Evolutionary conservation across 2,329 filamentous ascomycete species (phyloP).

Genomic region (Aspergillus cejpii): DNA sequence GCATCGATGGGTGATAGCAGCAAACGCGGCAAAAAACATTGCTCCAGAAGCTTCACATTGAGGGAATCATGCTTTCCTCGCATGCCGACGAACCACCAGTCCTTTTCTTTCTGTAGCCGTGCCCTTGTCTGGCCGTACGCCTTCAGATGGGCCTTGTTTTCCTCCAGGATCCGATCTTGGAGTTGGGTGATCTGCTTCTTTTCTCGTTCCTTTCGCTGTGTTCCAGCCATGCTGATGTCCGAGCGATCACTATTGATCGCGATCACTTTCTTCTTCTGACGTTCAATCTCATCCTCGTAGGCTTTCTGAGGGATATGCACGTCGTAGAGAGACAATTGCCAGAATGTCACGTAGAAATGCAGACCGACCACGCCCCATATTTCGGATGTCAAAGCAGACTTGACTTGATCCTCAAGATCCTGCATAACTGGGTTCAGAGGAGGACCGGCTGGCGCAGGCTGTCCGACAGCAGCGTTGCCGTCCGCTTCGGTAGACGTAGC

Average conservation of each 20-base stretch:
- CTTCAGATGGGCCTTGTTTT: conserved; percentile 64
- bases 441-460: conserved; percentile 27
- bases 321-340: conserved; percentile 80
- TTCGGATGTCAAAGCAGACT: conserved; percentile 53
- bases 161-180: conserved; percentile 62
- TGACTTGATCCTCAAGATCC: conserved; percentile 64
- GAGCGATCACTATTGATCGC: conserved; percentile 64
- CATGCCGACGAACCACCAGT: conserved; percentile 66
- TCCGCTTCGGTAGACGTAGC: conserved; percentile 11
- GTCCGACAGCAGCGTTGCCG: conserved; percentile 9
- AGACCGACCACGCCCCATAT: conserved; percentile 66
- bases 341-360: conserved; percentile 84
- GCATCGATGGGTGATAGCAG: conserved; percentile 79
- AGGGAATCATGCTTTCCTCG: conserved; percentile 59
- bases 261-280: conserved; percentile 60
- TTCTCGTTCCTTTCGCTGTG: conserved; percentile 61
- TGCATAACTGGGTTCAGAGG: conserved; percentile 65
- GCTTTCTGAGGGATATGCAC: conserved; percentile 67
- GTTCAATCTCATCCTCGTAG: conserved; percentile 69
- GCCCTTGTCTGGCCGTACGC: conserved; percentile 61
- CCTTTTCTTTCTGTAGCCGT: conserved; percentile 67
- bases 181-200: conserved; percentile 63
- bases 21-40: conserved; percentile 85
- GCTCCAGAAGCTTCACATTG: conserved; percentile 73
- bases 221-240: conserved; percentile 62